Conservation (phyloP, 495 filamentous ascomycete species). For the Extremus antarcticus region DNA sequence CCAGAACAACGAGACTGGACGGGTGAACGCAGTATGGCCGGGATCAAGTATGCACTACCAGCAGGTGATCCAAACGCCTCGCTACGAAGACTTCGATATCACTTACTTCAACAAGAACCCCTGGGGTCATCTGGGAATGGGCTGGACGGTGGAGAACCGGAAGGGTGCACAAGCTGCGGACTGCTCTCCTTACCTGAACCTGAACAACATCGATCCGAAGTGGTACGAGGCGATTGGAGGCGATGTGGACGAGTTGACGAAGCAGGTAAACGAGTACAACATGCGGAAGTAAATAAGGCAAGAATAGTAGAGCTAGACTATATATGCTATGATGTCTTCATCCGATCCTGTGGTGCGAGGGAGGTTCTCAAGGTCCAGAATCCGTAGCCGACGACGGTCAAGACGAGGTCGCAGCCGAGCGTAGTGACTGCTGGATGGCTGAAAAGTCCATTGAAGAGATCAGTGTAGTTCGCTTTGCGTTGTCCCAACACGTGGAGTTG, state of each 20-base stretch:
- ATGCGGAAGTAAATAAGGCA: not conserved
- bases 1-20: conserved; percentile 28
- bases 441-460: conserved; percentile 11
- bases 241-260: conserved; percentile 1
- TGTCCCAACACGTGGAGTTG: not conserved
- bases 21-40: conserved; percentile 30
- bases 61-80: conserved; percentile 21
- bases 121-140: conserved; percentile 30
- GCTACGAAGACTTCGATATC: conserved; percentile 32
- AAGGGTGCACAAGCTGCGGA: conserved; percentile 15
- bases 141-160: conserved; percentile 18
- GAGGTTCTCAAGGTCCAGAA: not conserved
- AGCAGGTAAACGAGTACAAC: conserved; percentile 14
- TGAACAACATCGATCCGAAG: conserved; percentile 28
- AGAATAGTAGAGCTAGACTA: not conserved
- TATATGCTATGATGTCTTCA: not conserved
- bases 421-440: conserved; percentile 27
- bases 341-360: not conserved
- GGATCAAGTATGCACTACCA: conserved; percentile 28
- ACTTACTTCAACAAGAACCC: conserved; percentile 27
- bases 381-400: conserved; percentile 18
- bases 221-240: conserved; percentile 23
- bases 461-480: not conserved
- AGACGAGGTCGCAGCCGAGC: conserved; percentile 24
- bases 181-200: conserved; percentile 25